Evolutionary conservation across 139 green algal species (phyloP).

Genomic region (Yamagishiella unicocca): DNA sequence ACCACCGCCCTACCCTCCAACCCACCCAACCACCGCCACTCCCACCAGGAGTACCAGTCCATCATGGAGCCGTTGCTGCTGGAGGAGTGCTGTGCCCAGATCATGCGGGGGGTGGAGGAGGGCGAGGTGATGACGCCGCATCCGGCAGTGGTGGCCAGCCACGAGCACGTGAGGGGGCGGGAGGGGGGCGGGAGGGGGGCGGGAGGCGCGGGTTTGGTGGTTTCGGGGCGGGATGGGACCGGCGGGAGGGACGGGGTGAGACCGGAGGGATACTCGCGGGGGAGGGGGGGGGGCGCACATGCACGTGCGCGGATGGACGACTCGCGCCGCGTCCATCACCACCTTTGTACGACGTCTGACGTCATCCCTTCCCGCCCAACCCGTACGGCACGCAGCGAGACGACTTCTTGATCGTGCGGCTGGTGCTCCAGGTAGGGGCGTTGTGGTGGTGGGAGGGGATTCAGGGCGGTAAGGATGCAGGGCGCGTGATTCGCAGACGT

Average conservation of each 20-base stretch:
- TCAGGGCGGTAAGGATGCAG: neutral
- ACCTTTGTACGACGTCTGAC: neutral
- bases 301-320: too few relatives aligned
- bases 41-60: constrained; percentile 70
- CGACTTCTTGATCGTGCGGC: constrained; percentile 63
- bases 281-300: too few relatives aligned
- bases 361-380: neutral
- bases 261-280: too few relatives aligned
- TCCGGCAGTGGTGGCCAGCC: constrained; percentile 55
- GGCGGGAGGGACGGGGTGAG: too few relatives aligned
- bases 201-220: too few relatives aligned
- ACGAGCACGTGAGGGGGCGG: constrained; percentile 44
- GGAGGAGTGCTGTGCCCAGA: constrained; percentile 84
- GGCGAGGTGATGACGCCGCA: constrained; percentile 73
- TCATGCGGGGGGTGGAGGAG: constrained; percentile 82
- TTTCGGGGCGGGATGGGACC: too few relatives aligned
- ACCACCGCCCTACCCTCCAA: neutral
- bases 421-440: constrained; percentile 28
- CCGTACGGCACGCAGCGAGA: constrained; percentile 57
- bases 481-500: too few relatives aligned
- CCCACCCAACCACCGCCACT: neutral
- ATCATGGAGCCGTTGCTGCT: constrained; percentile 86
- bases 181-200: neutral
- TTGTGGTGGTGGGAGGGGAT: neutral
- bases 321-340: too few relatives aligned